phyloP scores from a whole-genome alignment of 176 grass and related monocot genomes.

The Bonia amplexicaulis region DNA sequence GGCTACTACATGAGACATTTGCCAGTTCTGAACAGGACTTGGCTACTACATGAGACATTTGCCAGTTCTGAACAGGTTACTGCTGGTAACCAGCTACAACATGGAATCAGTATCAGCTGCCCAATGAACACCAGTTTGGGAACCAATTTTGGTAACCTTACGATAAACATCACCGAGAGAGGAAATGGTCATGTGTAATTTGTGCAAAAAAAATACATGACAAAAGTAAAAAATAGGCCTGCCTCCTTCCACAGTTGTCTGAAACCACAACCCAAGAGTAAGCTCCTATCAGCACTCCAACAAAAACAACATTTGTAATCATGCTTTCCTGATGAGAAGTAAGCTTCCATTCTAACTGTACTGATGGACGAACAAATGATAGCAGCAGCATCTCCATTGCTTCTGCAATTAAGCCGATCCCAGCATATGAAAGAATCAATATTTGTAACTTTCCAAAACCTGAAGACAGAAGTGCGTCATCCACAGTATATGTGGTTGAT shows the following conservation, averaged over 20 bases:
- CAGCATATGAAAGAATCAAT: conserved; percentile 73
- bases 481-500: conserved; percentile 66
- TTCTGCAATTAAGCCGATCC: conserved; percentile 79
- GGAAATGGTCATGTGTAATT: neutral
- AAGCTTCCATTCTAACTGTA: conserved; percentile 83
- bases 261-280: conserved; percentile 89
- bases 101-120: neutral
- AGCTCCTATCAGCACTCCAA: conserved; percentile 83
- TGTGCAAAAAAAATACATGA: conserved; percentile 1
- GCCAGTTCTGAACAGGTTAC: neutral
- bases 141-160: neutral
- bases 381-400: conserved; percentile 99
- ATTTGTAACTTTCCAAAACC: conserved; percentile 85
- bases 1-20: no score
- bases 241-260: conserved; percentile 94
- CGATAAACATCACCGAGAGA: neutral
- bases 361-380: conserved; percentile 85
- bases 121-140: neutral
- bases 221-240: conserved; percentile 60
- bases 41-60: no score
- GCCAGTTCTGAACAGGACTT: no score
- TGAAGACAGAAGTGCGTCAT: conserved; percentile 63
- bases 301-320: conserved; percentile 90
- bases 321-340: conserved; percentile 83
- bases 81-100: neutral